Conservation (phyloP, 2,329 filamentous ascomycete genomes). For the Pezicula carpinea region DNA sequence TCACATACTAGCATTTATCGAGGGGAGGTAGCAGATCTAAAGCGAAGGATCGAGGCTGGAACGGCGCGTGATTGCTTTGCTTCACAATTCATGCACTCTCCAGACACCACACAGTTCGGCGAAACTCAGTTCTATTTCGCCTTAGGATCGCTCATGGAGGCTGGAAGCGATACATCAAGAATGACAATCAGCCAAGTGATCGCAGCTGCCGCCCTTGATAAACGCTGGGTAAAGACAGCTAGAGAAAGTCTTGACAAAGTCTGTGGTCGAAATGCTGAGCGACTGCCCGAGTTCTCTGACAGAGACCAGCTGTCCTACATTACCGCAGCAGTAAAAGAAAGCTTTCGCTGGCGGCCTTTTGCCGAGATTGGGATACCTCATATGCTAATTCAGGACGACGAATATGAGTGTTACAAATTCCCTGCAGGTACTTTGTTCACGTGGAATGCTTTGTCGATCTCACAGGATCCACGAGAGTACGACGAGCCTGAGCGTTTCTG, state of each 20-base stretch:
- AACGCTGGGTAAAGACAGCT: slow-evolving; percentile 22
- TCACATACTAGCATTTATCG: slow-evolving; percentile 17
- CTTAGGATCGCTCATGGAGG: slow-evolving; percentile 34
- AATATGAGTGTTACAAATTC: slow-evolving; percentile 41
- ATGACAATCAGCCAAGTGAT: slow-evolving; percentile 29
- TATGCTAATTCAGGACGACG: slow-evolving; percentile 38
- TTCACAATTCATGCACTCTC: slow-evolving; percentile 24
- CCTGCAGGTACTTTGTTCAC: slow-evolving; percentile 38
- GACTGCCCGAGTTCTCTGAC: slow-evolving; percentile 37
- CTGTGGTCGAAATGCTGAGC: slow-evolving; percentile 31
- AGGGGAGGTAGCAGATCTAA: slow-evolving; percentile 19
- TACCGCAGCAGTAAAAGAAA: slow-evolving; percentile 41
- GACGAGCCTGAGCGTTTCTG: slow-evolving; percentile 40
- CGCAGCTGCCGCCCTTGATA: slow-evolving; percentile 22
- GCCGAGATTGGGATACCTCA: slow-evolving; percentile 31
- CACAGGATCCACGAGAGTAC: slow-evolving; percentile 40
- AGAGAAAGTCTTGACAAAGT: slow-evolving; percentile 39
- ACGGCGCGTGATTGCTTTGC: slow-evolving; percentile 26
- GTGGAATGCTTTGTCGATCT: slow-evolving; percentile 35
- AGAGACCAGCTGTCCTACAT: slow-evolving; percentile 36
- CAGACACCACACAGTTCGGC: slow-evolving; percentile 18
- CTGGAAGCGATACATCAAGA: slow-evolving; percentile 38
- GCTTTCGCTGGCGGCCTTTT: slow-evolving; percentile 40
- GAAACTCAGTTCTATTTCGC: slow-evolving; percentile 26
- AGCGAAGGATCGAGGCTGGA: slow-evolving; percentile 18